Evolutionary conservation across 495 filamentous ascomycete species (phyloP), one percentile per base, ranked within the genome.

Genomic region (Viridothelium virens): DNA sequence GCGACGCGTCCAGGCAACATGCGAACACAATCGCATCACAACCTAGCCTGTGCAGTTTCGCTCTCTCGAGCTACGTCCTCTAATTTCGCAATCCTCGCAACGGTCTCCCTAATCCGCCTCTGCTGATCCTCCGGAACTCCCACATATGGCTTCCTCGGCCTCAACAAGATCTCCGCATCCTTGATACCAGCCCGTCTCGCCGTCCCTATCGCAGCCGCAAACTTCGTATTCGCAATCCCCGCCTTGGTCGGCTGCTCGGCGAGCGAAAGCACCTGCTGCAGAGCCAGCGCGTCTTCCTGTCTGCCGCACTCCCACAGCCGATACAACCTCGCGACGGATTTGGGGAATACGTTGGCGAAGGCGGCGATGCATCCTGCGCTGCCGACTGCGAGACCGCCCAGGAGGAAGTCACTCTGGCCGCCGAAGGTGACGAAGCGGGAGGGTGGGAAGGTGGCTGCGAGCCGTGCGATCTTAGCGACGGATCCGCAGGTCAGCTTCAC

Each of bases 401-500:
- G 73, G 50, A 90, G 74, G 72, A 89, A 89, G 69, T 89, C 87
- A 0, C 84, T 84, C 73, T 89, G 85, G 0, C 87, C 87, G 4
- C 85, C 85, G 73, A 84, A 89, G 3, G 84, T 80, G 1, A 82
- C 82, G 71, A 90, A 90, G 16, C 79, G 77, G 5, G 81, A 77
- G 0, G 78, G 70, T 1, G 78, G 73, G 66, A 89, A 81, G 18
- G 80, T 79, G 48, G 80, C 83, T 7, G 84, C 72, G 0, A 85
- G 71, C 12, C 83, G 77, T 38, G 82, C 81, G 68, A 85, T 82
- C 68, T 90, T 89, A 34, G 84, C 87, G 39, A 88, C 86, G 50
- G 80, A 83, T 1, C 83, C 87, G 70, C 86, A 89, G 14, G 86
- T 88, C 63, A 91, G 73, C 69, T 90, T 89, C 4, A 87, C 84